Percentiles rank a stretch among this genome's conserved stretches.
phyloP scores from a whole-genome alignment of 306 rosid species.

The Vigna radiata region DNA sequence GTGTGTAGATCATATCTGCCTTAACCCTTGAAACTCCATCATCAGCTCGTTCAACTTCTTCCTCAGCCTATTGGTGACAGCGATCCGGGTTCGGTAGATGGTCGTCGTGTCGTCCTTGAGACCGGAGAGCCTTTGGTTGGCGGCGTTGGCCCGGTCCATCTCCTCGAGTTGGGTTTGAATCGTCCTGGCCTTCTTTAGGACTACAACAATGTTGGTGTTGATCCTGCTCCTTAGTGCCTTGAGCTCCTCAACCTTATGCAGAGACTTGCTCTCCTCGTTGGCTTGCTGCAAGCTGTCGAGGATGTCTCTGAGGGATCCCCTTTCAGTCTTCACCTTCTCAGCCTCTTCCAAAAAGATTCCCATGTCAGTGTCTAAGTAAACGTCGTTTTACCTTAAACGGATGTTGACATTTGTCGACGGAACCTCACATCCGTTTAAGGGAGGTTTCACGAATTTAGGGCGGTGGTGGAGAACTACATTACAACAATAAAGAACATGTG shows the following conservation, averaged over 20 bases:
- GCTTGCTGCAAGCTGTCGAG: constrained; percentile 61
- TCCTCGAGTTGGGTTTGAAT: constrained; percentile 70
- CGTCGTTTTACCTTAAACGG: too few relatives aligned
- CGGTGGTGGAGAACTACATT: constrained; percentile 55
- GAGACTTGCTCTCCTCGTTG: constrained; percentile 74
- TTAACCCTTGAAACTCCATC: constrained; percentile 83
- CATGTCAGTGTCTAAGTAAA: constrained; percentile 58
- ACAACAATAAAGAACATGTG: constrained; percentile 65
- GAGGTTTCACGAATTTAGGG: constrained; percentile 38
- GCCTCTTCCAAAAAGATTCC: constrained; percentile 77
- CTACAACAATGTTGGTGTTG: constrained; percentile 60
- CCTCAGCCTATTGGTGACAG: constrained; percentile 74
- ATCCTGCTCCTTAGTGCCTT: constrained; percentile 59
- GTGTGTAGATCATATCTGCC: constrained; percentile 66
- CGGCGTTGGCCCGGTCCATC: constrained; percentile 79
- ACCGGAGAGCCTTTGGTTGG: constrained; percentile 65
- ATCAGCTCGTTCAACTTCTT: constrained; percentile 81
- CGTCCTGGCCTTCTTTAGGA: constrained; percentile 64
- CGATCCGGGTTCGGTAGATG: constrained; percentile 71
- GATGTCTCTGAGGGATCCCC: constrained; percentile 57
- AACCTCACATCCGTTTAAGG: too few relatives aligned
- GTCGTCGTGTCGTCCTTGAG: constrained; percentile 65
- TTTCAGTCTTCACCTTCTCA: constrained; percentile 75
- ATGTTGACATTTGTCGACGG: too few relatives aligned
- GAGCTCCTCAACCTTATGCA: constrained; percentile 69